Percentiles rank a stretch among this genome's conserved stretches.
phyloP scores from a whole-genome alignment of 371 early-diverging fungal genomes.

The Rhizopus microsporus region DNA sequence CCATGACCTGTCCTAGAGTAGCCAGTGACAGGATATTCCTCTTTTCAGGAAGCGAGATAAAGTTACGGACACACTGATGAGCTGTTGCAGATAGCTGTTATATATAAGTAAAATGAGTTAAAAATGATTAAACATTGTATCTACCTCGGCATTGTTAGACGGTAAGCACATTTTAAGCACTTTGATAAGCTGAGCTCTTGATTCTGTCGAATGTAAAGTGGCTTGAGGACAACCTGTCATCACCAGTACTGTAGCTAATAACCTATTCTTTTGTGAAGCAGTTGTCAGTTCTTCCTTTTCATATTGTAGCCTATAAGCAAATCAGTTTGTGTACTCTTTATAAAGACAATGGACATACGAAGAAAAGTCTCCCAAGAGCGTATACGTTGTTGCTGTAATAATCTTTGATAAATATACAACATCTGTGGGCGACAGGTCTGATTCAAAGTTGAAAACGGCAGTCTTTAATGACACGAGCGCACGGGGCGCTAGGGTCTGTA shows the following conservation, averaged over 20 bases:
- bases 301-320: conserved; percentile 1
- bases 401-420: conserved; percentile 34
- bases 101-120: neutral
- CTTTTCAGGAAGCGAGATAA: conserved; percentile 46
- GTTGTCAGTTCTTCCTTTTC: conserved; percentile 13
- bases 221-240: conserved; percentile 49
- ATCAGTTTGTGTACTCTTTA: neutral
- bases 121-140: neutral
- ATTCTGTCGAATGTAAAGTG: conserved; percentile 24
- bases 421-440: conserved; percentile 22
- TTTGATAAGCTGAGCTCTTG: conserved; percentile 26
- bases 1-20: conserved; percentile 31
- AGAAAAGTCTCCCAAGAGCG: conserved; percentile 35
- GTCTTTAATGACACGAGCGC: conserved; percentile 48
- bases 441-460: conserved; percentile 39
- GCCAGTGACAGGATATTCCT: conserved; percentile 25
- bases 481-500: conserved; percentile 38
- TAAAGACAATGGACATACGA: conserved; percentile 13
- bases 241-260: conserved; percentile 44
- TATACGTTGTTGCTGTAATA: conserved; percentile 32
- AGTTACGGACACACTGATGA: conserved; percentile 53
- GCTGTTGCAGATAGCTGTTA: conserved; percentile 42
- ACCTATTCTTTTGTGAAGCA: conserved; percentile 35
- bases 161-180: conserved; percentile 30
- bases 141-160: conserved; percentile 35